Conservation (phyloP, 495 filamentous ascomycete species). For the Aspergillus saccharolyticus region DNA sequence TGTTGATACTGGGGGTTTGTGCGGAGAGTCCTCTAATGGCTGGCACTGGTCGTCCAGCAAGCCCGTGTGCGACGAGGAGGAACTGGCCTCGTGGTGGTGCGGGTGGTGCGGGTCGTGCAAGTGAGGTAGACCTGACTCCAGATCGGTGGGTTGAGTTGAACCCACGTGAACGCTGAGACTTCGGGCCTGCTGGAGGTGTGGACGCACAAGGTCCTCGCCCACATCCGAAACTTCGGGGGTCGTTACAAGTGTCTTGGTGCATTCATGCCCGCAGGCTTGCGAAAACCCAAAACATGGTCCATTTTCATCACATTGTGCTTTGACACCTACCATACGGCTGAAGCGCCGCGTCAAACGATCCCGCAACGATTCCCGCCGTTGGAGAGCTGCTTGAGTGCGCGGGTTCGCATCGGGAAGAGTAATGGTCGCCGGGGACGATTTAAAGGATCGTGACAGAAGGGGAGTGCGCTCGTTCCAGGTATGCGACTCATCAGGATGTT, state of each 20-base stretch:
- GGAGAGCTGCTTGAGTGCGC: neutral
- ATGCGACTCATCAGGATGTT: conserved; percentile 18
- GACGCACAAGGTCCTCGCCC: conserved; percentile 7
- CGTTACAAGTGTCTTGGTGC: conserved; percentile 38
- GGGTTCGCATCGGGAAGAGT: neutral
- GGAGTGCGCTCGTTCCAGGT: conserved; percentile 42
- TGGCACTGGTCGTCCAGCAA: conserved; percentile 4
- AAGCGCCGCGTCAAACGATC: conserved; percentile 44
- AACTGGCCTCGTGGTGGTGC: conserved; percentile 7
- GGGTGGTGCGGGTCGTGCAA: neutral
- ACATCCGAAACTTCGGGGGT: conserved; percentile 10
- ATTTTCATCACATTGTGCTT: conserved; percentile 63
- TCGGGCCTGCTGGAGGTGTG: conserved; percentile 11
- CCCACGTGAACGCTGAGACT: conserved; percentile 13
- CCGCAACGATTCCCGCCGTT: conserved; percentile 33
- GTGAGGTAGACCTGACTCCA: conserved; percentile 7
- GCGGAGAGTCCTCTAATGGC: conserved; percentile 16
- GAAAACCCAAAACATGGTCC: conserved; percentile 81
- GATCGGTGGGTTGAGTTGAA: neutral
- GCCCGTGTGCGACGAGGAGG: conserved; percentile 13
- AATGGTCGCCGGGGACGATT: conserved; percentile 23
- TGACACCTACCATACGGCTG: conserved; percentile 61
- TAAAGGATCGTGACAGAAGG: conserved; percentile 27
- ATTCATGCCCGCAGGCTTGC: conserved; percentile 80
- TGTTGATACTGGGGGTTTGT: neutral